phyloP scores from a whole-genome alignment of 1,284 basidiomycete genomes.

The Apiotrichum domesticum region DNA sequence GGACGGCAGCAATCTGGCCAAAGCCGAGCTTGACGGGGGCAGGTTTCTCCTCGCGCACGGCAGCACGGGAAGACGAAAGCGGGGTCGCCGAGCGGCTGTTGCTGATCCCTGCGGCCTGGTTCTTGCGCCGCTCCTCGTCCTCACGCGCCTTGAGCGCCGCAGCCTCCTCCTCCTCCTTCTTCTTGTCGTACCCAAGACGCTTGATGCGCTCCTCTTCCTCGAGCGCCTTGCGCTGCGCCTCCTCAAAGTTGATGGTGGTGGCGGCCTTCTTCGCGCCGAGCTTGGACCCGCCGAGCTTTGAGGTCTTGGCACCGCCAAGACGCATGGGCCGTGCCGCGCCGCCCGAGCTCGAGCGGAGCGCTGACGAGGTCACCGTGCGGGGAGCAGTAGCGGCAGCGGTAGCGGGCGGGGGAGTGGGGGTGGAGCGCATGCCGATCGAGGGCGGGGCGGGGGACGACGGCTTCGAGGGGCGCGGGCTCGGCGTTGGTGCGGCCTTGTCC shows the following conservation, averaged over 20 bases:
- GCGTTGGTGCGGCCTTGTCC: conserved; percentile 60
- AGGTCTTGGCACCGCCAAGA: conserved; percentile 34
- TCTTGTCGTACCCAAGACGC: conserved; percentile 79
- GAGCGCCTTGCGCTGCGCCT: conserved; percentile 75
- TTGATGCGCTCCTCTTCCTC: conserved; percentile 83
- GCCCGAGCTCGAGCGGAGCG: conserved; percentile 40
- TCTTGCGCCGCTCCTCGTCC: conserved; percentile 55
- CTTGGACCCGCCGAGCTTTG: conserved; percentile 53
- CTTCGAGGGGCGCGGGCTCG: conserved; percentile 27
- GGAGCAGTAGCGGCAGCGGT: conserved; percentile 25
- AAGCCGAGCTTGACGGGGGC: conserved; percentile 63
- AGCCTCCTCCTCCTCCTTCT: conserved; percentile 62
- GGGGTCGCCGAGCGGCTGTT: conserved; percentile 14
- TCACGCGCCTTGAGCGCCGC: conserved; percentile 47
- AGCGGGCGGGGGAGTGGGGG: conserved; percentile 16
- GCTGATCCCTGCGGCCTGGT: conserved; percentile 46
- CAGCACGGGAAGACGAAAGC: conserved; percentile 17
- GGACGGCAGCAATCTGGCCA: conserved; percentile 57
- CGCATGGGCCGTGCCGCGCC: conserved; percentile 51
- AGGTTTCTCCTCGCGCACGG: conserved; percentile 33
- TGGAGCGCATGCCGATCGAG: conserved; percentile 33
- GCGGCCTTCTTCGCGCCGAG: conserved; percentile 78
- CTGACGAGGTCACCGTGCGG: conserved; percentile 50
- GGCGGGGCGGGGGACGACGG: conserved; percentile 30
- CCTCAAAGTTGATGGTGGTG: conserved; percentile 77